Evolutionary conservation across 2,329 filamentous ascomycete species (phyloP).

Genomic region (Aspergillus pseudoviridinutans): DNA sequence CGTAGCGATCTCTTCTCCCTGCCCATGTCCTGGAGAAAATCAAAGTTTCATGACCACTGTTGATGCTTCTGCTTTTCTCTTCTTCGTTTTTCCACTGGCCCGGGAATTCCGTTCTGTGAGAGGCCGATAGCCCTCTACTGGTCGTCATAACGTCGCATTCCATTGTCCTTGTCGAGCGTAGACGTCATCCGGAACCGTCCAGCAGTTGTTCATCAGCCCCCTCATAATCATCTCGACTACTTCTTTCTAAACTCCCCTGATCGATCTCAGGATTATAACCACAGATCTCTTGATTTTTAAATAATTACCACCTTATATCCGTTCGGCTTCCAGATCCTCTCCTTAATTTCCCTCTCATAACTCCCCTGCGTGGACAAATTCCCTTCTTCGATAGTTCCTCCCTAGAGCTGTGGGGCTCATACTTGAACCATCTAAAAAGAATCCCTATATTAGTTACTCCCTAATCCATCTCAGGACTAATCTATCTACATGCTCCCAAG

Average conservation of each 20-base stretch:
- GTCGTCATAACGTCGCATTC: slow-evolving; percentile 22
- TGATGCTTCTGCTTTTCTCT: background rate
- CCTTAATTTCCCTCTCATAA: background rate
- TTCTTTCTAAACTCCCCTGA: background rate
- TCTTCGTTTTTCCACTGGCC: slow-evolving; percentile 1
- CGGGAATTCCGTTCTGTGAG: slow-evolving; percentile 12
- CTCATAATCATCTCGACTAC: background rate
- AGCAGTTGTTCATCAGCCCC: background rate
- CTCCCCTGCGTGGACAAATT: background rate
- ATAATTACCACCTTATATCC: background rate
- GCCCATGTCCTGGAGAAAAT: background rate
- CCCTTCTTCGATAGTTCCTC: slow-evolving; percentile 8
- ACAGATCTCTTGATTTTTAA: background rate
- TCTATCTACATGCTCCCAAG: background rate
- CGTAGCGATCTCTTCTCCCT: background rate
- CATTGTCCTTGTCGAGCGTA: slow-evolving; percentile 17
- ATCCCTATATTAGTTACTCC: background rate
- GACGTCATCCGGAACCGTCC: slow-evolving; percentile 34
- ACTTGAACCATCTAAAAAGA: background rate
- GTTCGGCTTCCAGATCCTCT: background rate
- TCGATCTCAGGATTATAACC: background rate
- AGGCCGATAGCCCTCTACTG: background rate
- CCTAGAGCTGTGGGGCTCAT: background rate
- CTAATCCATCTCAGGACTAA: background rate
- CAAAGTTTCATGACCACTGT: background rate